phyloP scores from a whole-genome alignment of 2,329 filamentous ascomycete species.

The Zasmidium citrigriseum region DNA sequence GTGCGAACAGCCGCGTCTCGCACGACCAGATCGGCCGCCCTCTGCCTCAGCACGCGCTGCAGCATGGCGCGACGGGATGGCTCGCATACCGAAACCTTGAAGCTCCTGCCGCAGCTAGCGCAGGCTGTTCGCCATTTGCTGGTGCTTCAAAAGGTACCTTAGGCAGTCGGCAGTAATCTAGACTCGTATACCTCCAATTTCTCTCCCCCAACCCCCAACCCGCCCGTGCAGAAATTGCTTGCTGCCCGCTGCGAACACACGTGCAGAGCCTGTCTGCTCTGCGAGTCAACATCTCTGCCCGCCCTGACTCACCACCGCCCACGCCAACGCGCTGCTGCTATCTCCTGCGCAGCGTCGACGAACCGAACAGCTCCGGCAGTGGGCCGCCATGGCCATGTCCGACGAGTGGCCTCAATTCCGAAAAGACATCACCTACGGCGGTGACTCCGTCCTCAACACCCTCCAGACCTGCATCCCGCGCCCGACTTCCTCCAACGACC shows the following conservation, averaged over 20 bases:
- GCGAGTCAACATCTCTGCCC: neutral
- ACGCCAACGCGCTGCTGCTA: too few species aligned
- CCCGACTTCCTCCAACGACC: slow-evolving; percentile 24
- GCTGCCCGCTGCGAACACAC: neutral
- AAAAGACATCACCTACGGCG: slow-evolving; percentile 31
- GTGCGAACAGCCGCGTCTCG: neutral
- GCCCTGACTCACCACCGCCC: neutral
- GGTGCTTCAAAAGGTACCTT: neutral
- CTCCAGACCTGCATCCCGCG: slow-evolving; percentile 46
- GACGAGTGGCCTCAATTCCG: slow-evolving; percentile 29
- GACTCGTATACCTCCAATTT: neutral
- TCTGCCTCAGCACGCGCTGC: neutral
- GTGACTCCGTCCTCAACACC: slow-evolving; percentile 40
- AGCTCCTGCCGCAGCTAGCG: neutral
- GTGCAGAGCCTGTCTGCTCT: neutral
- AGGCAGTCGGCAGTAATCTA: neutral
- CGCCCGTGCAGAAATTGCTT: neutral
- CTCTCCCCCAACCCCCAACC: neutral
- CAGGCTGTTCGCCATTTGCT: neutral
- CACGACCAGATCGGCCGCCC: neutral
- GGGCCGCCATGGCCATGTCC: slow-evolving; percentile 13
- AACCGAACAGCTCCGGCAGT: neutral
- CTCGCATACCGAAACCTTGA: neutral
- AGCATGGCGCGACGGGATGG: neutral
- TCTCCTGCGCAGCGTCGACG: neutral